These are phyloP conservation scores for Aspergillus spinulosporus DNA, from an alignment of 2,329 filamentous ascomycete genomes.

Conservation along the genomic window DNA sequence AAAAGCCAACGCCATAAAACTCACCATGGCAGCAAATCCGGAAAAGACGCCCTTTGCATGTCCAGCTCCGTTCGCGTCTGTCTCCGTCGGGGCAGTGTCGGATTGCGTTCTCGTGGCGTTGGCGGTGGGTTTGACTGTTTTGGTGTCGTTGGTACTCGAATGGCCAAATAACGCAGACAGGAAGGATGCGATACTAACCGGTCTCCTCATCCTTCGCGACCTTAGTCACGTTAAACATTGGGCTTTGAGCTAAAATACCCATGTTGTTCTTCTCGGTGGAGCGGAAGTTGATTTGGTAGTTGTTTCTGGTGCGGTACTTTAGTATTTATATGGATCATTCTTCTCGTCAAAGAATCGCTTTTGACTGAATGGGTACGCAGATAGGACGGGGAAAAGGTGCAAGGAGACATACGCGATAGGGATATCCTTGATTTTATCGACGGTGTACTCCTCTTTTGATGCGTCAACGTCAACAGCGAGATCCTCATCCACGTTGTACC, in stretches of 20 bases:
- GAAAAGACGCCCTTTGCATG: neutral
- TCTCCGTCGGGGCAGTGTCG: neutral
- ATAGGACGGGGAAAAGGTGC: neutral
- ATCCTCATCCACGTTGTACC: constrained; percentile 33
- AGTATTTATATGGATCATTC: too few relatives aligned
- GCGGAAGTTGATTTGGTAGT: constrained; percentile 47
- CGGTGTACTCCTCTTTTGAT: constrained; percentile 36
- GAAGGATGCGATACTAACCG: constrained; percentile 27
- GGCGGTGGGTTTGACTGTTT: constrained; percentile 1
- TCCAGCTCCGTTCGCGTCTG: neutral
- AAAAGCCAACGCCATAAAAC: constrained; percentile 4
- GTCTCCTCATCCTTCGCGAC: constrained; percentile 18
- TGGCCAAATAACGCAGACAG: too few relatives aligned
- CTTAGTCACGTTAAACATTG: constrained; percentile 28
- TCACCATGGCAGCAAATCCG: neutral
- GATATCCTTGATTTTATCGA: constrained; percentile 33
- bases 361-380: too few relatives aligned
- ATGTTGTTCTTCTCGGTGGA: constrained; percentile 34
- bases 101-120: constrained; percentile 7
- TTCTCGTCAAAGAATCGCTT: too few relatives aligned
- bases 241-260: constrained; percentile 47
- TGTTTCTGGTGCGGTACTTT: constrained; percentile 24
- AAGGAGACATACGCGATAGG: constrained; percentile 26
- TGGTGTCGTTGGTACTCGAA: neutral
- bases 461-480: constrained; percentile 41